phyloP scores from a whole-genome alignment of 139 green algal species.

The Diplosphaera chodatii region DNA sequence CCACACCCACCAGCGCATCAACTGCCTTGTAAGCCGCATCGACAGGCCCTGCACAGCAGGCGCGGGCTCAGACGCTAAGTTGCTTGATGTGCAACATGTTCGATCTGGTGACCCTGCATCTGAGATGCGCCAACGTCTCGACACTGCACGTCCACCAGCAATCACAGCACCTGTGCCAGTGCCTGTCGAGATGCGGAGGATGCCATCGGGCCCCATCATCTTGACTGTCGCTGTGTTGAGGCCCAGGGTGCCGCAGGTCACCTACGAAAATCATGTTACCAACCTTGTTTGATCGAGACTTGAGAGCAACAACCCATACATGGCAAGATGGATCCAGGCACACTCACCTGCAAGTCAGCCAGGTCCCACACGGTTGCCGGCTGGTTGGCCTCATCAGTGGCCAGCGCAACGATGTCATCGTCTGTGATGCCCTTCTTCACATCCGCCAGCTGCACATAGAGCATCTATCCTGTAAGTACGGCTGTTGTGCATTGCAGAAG shows the following conservation, averaged over 20 bases:
- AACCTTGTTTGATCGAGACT: no score
- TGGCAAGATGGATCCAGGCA: no score
- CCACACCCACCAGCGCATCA: constrained; percentile 70
- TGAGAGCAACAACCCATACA: not conserved
- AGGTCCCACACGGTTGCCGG: constrained; percentile 75
- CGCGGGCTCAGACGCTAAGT: no score
- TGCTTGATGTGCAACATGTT: no score
- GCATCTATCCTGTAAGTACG: no score
- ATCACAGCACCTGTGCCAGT: constrained; percentile 67
- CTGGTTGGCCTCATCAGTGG: constrained; percentile 84
- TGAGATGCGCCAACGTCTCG: no score
- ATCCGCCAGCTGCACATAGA: constrained; percentile 77
- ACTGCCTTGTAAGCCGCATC: constrained; percentile 95
- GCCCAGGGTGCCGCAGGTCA: constrained; percentile 94
- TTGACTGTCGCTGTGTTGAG: constrained; percentile 94
- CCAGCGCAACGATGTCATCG: constrained; percentile 90
- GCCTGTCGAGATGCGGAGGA: constrained; percentile 51
- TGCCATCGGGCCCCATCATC: constrained; percentile 83
- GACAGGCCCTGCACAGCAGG: constrained; percentile 69
- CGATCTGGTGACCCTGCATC: no score
- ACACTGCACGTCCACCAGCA: no score
- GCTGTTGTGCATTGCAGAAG: no score
- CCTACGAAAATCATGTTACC: constrained; percentile 57
- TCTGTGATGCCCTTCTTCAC: constrained; percentile 92
- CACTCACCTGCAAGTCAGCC: constrained; percentile 74